These are phyloP conservation scores for Stagonosporopsis cucurbitacearum DNA, from an alignment of 2,329 filamentous ascomycete species.

Conservation along the genomic window DNA sequence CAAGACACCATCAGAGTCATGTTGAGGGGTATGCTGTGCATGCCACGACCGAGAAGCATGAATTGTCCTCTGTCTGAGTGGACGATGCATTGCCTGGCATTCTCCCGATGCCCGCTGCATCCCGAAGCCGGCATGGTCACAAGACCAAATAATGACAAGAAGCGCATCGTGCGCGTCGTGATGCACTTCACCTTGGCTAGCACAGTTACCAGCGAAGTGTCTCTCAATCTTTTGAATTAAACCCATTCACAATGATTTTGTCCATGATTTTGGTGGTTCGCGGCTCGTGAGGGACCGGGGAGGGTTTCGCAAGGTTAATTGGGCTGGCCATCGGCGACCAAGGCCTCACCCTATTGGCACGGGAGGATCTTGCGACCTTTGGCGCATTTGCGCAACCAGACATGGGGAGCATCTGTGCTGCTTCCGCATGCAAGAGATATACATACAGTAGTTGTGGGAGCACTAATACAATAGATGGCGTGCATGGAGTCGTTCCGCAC, in stretches of 20 bases:
- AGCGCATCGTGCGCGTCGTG: slow-evolving; percentile 4
- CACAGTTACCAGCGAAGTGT: background rate
- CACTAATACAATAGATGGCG: slow-evolving; percentile 7
- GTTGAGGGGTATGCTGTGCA: background rate
- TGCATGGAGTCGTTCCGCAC: slow-evolving; percentile 3
- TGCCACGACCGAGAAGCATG: slow-evolving; percentile 2
- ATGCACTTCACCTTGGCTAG: slow-evolving; percentile 13
- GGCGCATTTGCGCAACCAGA: slow-evolving; percentile 6
- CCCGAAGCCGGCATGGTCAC: slow-evolving; percentile 6
- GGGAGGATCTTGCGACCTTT: slow-evolving; percentile 15
- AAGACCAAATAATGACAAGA: slow-evolving; percentile 7
- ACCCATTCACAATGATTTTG: background rate
- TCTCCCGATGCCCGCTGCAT: slow-evolving; percentile 17
- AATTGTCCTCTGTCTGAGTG: slow-evolving; percentile 10
- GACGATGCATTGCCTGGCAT: slow-evolving; percentile 7
- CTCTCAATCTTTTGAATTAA: background rate
- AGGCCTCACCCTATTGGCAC: slow-evolving; percentile 37
- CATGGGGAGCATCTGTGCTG: slow-evolving; percentile 6
- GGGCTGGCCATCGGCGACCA: slow-evolving; percentile 33
- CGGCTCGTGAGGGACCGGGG: slow-evolving; percentile 7
- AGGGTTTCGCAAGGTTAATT: slow-evolving; percentile 20
- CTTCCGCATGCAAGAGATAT: slow-evolving; percentile 20
- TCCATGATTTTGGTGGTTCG: slow-evolving; percentile 5
- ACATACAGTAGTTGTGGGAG: background rate
- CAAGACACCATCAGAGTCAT: slow-evolving; percentile 9